These are phyloP conservation scores for Cryptococcus depauperatus DNA, from an alignment of 1,284 basidiomycete genomes.

Conservation along the genomic window DNA sequence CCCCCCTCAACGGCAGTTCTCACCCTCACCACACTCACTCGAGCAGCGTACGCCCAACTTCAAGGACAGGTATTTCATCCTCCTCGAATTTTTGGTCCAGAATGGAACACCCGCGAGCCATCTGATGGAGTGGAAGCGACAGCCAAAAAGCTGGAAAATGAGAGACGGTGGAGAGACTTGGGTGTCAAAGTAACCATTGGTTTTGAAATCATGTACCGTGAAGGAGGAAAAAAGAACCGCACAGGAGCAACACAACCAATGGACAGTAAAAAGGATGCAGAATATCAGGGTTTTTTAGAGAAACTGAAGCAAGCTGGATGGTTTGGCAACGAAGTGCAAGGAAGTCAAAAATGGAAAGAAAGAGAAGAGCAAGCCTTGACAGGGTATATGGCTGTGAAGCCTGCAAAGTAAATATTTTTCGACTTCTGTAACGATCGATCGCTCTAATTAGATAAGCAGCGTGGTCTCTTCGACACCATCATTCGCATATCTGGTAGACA, in stretches of 20 bases:
- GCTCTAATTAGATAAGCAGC: conserved; percentile 6
- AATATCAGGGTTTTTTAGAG: conserved; percentile 52
- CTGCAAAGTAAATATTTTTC: conserved; percentile 55
- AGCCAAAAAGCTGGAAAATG: conserved; percentile 22
- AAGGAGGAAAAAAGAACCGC: conserved; percentile 56
- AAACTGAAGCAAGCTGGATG: conserved; percentile 59
- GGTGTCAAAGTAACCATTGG: conserved; percentile 91
- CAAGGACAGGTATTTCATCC: conserved; percentile 84
- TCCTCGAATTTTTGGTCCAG: conserved; percentile 72
- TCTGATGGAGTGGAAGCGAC: conserved; percentile 11
- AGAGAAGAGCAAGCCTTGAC: conserved; percentile 62
- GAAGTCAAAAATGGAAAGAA: conserved; percentile 63
- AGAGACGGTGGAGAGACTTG: conserved; percentile 68
- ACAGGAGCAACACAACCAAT: conserved; percentile 46
- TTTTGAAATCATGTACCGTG: conserved; percentile 85
- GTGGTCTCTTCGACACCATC: conserved; percentile 52
- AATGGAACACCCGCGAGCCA: conserved; percentile 36
- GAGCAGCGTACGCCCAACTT: conserved; percentile 86
- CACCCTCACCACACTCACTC: conserved; percentile 63
- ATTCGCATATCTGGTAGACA: conserved; percentile 63
- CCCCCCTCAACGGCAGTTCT: conserved; percentile 60
- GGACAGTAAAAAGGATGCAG: not conserved
- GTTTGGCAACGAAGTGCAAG: conserved; percentile 66
- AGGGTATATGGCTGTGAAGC: conserved; percentile 57
- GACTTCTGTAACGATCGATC: not conserved